A percentile compares a stretch with the other conserved stretches of the same genome.
phyloP scores from a whole-genome alignment of 441 rosid genomes.

The Arabidopsis hybrid region DNA sequence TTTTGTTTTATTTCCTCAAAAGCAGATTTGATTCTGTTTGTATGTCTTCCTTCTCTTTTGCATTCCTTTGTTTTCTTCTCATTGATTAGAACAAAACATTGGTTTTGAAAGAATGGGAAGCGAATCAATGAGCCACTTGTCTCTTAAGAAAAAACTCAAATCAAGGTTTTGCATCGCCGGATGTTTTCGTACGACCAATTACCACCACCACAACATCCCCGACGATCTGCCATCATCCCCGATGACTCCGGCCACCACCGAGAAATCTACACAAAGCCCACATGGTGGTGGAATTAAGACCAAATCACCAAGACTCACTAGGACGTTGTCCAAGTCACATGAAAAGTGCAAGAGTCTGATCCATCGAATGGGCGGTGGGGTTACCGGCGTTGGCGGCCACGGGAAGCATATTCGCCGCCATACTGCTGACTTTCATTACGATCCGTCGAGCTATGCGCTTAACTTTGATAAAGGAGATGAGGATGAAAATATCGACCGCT shows the following conservation, averaged over 20 bases:
- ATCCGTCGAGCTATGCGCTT: constrained; percentile 46
- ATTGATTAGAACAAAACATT: not conserved
- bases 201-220: constrained; percentile 20
- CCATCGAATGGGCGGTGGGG: constrained; percentile 34
- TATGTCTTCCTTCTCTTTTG: not conserved
- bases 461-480: constrained; percentile 44
- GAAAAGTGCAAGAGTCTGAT: constrained; percentile 38
- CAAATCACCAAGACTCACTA: constrained; percentile 39
- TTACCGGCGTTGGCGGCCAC: not conserved
- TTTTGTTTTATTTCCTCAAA: not conserved
- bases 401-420: constrained; percentile 42
- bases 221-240: constrained; percentile 33
- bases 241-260: not conserved
- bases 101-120: constrained; percentile 26
- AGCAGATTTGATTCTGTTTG: not conserved
- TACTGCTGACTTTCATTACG: constrained; percentile 43
- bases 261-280: constrained; percentile 23
- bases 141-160: constrained; percentile 42
- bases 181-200: constrained; percentile 36
- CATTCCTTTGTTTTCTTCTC: not conserved
- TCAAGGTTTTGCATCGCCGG: constrained; percentile 40
- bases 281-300: not conserved
- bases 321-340: constrained; percentile 45
- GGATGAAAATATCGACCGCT: constrained; percentile 24
- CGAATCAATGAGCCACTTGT: constrained; percentile 38